phyloP scores from a whole-genome alignment of 306 rosid species.

The Cucumis cinereus region DNA sequence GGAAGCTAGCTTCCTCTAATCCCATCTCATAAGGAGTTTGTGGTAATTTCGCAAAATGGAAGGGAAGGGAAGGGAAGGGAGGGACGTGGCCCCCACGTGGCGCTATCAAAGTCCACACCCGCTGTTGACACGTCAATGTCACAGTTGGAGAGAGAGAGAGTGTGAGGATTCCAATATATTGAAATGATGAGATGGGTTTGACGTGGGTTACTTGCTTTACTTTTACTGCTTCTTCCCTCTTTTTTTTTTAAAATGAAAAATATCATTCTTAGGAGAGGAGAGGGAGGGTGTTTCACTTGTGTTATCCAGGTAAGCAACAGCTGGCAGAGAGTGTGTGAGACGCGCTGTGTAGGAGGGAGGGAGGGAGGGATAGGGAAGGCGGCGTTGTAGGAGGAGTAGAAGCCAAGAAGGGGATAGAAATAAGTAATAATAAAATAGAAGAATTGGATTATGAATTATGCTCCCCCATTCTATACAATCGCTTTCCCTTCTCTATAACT shows the following conservation, averaged over 20 bases:
- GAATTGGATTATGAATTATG: background rate
- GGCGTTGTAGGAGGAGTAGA: background rate
- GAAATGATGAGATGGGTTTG: conserved; percentile 5
- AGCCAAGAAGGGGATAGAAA: too few species aligned
- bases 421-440: too few species aligned
- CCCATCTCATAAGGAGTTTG: background rate
- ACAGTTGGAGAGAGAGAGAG: background rate
- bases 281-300: background rate
- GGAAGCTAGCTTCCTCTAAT: conserved; percentile 27
- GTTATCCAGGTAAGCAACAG: conserved; percentile 12
- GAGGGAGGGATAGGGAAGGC: background rate
- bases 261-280: background rate
- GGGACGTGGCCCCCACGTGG: conserved; percentile 12
- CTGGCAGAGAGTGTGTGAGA: background rate
- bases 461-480: conserved; percentile 1
- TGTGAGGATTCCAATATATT: conserved; percentile 11
- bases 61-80: background rate
- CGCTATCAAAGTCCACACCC: conserved; percentile 22
- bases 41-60: background rate
- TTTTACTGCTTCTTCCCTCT: background rate
- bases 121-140: conserved; percentile 34
- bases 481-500: background rate
- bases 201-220: background rate
- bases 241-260: background rate
- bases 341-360: background rate